Evolutionary conservation across 495 filamentous ascomycete species (phyloP).

Genomic region (Trypethelium eluteriae): DNA sequence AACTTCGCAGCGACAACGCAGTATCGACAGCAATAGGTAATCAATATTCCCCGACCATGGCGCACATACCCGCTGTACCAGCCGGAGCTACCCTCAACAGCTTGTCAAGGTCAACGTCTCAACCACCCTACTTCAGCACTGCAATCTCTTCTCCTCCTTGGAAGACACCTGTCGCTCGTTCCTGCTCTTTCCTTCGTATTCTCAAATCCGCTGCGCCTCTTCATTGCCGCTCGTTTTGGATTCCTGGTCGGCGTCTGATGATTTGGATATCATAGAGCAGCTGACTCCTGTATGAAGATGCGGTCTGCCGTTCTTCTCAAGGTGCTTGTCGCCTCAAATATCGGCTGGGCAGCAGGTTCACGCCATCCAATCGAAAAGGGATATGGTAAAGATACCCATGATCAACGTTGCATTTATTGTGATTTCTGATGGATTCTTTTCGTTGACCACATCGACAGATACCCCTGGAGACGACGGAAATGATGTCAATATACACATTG

Average conservation of each 20-base stretch:
- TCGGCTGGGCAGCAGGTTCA: background rate
- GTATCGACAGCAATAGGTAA: background rate
- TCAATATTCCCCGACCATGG: conserved; percentile 7
- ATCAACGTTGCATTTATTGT: background rate
- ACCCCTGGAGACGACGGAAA: conserved; percentile 3
- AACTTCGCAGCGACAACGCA: background rate
- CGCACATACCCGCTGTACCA: conserved; percentile 5
- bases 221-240: conserved; percentile 8
- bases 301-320: background rate
- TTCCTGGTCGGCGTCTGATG: background rate
- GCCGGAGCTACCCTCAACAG: background rate
- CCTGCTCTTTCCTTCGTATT: background rate
- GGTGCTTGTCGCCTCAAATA: conserved; percentile 3
- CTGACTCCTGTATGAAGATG: background rate
- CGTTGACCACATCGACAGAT: background rate
- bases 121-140: background rate
- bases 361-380: background rate
- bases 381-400: conserved; percentile 5
- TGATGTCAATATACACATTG: conserved; percentile 6
- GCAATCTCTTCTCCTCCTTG: background rate
- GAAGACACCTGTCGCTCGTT: background rate
- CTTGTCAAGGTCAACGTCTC: background rate
- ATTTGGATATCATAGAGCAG: background rate
- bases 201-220: background rate
- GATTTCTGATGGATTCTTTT: background rate